Percentiles rank a stretch among this genome's conserved stretches.
Evolutionary conservation across 2,329 filamentous ascomycete species (phyloP).

Genomic region (Aspergillus calidoustus): DNA sequence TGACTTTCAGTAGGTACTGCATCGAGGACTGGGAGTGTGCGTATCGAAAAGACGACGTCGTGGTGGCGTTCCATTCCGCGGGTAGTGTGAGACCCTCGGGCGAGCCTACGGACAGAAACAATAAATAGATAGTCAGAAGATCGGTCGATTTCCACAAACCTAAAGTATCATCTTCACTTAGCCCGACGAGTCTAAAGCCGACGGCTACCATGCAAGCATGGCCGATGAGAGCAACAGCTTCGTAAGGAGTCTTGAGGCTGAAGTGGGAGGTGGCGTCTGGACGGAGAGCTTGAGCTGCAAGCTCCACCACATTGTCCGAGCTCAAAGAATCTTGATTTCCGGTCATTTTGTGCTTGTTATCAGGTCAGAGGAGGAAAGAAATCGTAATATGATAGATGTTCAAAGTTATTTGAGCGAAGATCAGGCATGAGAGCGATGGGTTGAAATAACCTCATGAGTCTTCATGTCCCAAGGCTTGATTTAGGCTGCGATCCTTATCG

Average conservation of each 20-base stretch:
- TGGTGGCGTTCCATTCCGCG: constrained; percentile 76
- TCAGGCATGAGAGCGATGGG: not conserved
- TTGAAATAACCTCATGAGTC: not conserved
- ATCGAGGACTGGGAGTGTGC: constrained; percentile 83
- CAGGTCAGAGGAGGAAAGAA: not conserved
- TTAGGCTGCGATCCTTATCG: constrained; percentile 2
- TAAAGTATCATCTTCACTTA: constrained; percentile 79
- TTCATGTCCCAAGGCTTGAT: not conserved
- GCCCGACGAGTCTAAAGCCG: constrained; percentile 78
- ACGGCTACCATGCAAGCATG: constrained; percentile 83
- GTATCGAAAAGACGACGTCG: constrained; percentile 81
- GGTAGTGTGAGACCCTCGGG: constrained; percentile 60
- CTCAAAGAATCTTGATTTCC: constrained; percentile 31
- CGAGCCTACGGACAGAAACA: constrained; percentile 24
- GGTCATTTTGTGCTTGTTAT: constrained; percentile 15
- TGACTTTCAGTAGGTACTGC: constrained; percentile 80
- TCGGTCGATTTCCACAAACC: constrained; percentile 50
- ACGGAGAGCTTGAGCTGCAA: constrained; percentile 39
- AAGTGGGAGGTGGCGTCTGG: constrained; percentile 30
- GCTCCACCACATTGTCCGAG: constrained; percentile 35
- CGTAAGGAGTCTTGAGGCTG: constrained; percentile 60
- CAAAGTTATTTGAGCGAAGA: not conserved
- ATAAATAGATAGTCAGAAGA: not conserved
- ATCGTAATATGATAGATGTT: not conserved
- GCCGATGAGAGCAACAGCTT: constrained; percentile 80